phyloP scores from a whole-genome alignment of 2,329 filamentous ascomycete genomes.

The Claviceps sp. region DNA sequence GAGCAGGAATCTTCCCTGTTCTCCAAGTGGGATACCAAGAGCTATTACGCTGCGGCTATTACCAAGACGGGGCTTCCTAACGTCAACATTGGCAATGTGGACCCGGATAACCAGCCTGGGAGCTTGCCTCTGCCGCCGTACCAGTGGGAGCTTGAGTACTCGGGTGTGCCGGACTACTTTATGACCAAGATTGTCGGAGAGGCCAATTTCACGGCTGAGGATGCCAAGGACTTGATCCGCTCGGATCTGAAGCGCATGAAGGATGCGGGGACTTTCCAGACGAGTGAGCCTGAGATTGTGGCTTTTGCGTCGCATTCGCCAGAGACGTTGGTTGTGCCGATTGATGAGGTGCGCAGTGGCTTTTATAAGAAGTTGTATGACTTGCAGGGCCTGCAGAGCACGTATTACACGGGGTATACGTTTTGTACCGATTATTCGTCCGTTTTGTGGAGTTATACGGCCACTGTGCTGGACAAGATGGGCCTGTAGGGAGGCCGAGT shows the following conservation, averaged over 20 bases:
- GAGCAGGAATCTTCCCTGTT: constrained; percentile 18
- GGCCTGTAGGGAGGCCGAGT: background rate
- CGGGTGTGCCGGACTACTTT: constrained; percentile 4
- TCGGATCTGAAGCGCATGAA: constrained; percentile 3
- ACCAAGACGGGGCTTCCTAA: constrained; percentile 14
- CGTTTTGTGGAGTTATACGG: constrained; percentile 13
- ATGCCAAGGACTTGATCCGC: constrained; percentile 8
- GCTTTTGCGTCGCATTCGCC: constrained; percentile 19
- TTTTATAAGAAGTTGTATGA: constrained; percentile 21
- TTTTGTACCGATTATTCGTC: constrained; percentile 14
- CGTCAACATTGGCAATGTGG: constrained; percentile 11
- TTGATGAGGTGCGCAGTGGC: constrained; percentile 15
- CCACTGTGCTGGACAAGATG: constrained; percentile 6
- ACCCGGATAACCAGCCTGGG: constrained; percentile 7
- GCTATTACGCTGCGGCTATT: constrained; percentile 20
- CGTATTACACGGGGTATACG: constrained; percentile 21
- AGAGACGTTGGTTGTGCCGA: constrained; percentile 13
- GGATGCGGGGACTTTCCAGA: background rate
- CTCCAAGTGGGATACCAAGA: constrained; percentile 18
- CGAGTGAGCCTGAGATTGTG: constrained; percentile 12
- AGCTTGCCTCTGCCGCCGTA: constrained; percentile 10
- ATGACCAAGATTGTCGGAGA: constrained; percentile 6
- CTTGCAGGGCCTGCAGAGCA: constrained; percentile 21
- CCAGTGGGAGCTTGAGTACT: constrained; percentile 3
- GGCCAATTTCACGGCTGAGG: constrained; percentile 5